Evolutionary conservation across 768 basidiomycete genomes (phyloP), one percentile per base, ranked within the genome.

Genomic region (Suillus sp.): DNA sequence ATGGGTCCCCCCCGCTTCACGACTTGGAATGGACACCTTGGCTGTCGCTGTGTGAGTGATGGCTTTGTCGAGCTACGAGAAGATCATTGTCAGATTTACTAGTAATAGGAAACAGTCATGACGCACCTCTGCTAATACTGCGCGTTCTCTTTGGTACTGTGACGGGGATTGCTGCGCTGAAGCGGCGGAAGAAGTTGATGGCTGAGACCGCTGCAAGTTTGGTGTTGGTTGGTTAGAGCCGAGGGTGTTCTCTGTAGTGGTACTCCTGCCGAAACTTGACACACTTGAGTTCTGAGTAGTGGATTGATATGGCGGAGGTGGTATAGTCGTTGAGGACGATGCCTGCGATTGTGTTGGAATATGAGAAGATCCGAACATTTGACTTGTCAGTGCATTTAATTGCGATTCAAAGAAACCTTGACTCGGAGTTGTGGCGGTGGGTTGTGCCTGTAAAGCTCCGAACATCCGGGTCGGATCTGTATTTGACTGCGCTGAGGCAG

Each of bases 21-120:
- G 38, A 10, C 69, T 67, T 27, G 71, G 67, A 20, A 73, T 56
- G 10, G 65, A 66, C 11, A 62, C 60, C 8, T n/a, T 58, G 32
- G 67, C 62, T 3, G 38, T 64, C 2, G 69, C 62, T 11, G 62
- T 43, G 27, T 69, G 71, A 0, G 69, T 73, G 47, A 73, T 61
- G 8, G 56, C 47, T 32, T 34, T 37, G 18, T 60, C 54, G n/a
- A 22, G 30, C 59, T 60, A 38, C 9, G n/a, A 14, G 22, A 58
- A 30, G 2, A 30, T n/a, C 11, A 40, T 40, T 11, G 11, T 57
- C 38, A 1, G 11, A 27, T 40, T 11, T 40, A 18, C 18, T 27
- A 27, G 38, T 30, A 20, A 57, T 11, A 13, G 3, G 5, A 9
- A 40, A 13, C 25, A 11, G 11, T 30, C 56, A 30, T 30, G 27